A percentile compares a stretch with the other conserved stretches of the same genome.
Conservation (phyloP, 768 basidiomycete genomes). For the Tulasnella sp. region DNA sequence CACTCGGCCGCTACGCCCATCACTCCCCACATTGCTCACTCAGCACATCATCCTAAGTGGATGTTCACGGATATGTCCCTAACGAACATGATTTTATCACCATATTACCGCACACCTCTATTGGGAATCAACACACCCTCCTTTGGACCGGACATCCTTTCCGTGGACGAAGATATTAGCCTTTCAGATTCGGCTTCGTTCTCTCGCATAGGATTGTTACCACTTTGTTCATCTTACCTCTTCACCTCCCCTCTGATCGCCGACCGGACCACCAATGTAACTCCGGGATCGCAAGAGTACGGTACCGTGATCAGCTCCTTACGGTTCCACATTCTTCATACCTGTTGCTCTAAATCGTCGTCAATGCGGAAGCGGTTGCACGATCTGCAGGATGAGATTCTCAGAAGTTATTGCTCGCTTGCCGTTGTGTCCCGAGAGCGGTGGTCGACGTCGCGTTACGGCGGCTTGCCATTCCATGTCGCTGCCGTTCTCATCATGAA, state of each 20-base stretch:
- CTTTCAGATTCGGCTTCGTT: conserved; percentile 25
- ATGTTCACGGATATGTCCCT: conserved; percentile 12
- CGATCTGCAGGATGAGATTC: conserved; percentile 43
- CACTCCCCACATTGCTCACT: conserved; percentile 23
- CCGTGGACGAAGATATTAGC: conserved; percentile 27
- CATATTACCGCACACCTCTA: conserved; percentile 33
- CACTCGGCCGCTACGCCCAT: background rate
- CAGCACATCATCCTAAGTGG: conserved; percentile 23
- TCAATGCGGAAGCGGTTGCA: conserved; percentile 29
- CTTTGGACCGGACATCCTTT: conserved; percentile 27
- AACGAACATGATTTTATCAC: conserved; percentile 38
- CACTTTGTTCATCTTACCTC: conserved; percentile 48
- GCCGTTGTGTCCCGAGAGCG: conserved; percentile 44
- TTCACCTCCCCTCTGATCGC: conserved; percentile 43
- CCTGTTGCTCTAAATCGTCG: conserved; percentile 35
- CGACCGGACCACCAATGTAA: conserved; percentile 35
- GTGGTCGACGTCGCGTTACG: conserved; percentile 29
- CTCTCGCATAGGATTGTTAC: conserved; percentile 38
- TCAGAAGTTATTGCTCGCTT: conserved; percentile 59
- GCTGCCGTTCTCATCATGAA: conserved; percentile 36
- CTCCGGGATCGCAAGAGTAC: conserved; percentile 24
- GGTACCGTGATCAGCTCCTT: conserved; percentile 21
- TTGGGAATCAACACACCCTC: conserved; percentile 31
- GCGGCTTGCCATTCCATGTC: conserved; percentile 60
- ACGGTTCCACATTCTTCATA: conserved; percentile 51